Base-by-base conservation (phyloP, 2,329 filamentous ascomycete genomes). In the Pestalotiopsis sp. region DNA sequence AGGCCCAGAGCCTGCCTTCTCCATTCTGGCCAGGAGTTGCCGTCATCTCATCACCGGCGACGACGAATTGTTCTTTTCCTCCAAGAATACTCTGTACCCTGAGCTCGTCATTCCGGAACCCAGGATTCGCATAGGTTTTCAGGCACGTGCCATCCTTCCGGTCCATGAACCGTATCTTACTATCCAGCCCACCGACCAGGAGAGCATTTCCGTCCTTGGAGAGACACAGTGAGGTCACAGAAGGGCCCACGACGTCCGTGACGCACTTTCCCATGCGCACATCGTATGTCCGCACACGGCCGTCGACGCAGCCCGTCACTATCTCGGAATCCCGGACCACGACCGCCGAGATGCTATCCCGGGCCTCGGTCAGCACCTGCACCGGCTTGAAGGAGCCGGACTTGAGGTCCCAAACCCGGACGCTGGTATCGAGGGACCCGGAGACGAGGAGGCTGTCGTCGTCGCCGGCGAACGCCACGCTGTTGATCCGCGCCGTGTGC, bases 261-360 rank as follows among this genome's bases (percentile, higher is more conserved):
- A 88, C 87, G 62, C 90, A 85, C 65, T 83, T 84, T 0, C 94
- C 94, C 84, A 88, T 92, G 66, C 94, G 86, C 55, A 97, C 81
- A 81, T 98, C 95, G 80, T 98, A 98, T 68, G 85, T 85, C 66
- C 95, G 84, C 1, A 97, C 88, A 68, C 92, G 85, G 2, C 94
- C 94, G 80, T 98, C 95, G 67, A 97, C 93, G 77, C 93, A 94
- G 0, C 91, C 94, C 1, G 88, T 86, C 1, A 94, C 79, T 63
- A 98, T 88, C 78, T 89, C 86, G 7, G 82, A 75, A 1, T 81
- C 85, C 20, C 81, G 76, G 17, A 86, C 83, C 0, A 71, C 83
- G 5, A 89, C 76, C 63, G 79, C 80, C 26, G 80, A 86, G 30
- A 94, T 84, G 65, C 88, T 87, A 77, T 97, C 94, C 71, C 85